Base-by-base conservation (phyloP, 257 asterid species). In the Lavandula angustifolia region DNA sequence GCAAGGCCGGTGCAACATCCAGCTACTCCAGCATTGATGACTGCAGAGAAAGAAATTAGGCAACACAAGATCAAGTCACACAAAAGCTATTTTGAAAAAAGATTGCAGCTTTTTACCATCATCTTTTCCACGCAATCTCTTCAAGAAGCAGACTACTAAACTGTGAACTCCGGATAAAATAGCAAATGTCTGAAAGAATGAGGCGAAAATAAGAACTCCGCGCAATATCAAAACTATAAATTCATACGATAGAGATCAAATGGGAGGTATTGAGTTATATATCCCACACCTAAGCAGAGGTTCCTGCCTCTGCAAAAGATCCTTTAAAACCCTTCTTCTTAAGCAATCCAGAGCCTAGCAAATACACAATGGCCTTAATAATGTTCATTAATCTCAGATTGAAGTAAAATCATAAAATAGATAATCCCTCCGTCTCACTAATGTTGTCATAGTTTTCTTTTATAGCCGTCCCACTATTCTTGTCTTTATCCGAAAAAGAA, bases 1-100 rank as follows among this genome's bases (percentile, higher is more conserved):
- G 95, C 98, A 72, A 91, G 88, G 58, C 98, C 98, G 9, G 98
- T 91, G 79, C 98, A 91, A 65, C 98, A 91, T 31, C 96, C 98
- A 54, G 98, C 98, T 55, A 91, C 96, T 31, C 98, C 96, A 11
- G 96, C 94, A 63, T 91, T 91, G 51, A 91, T 81, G 42, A 84
- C 98, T 91, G 86, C 32, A 75, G 56, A 60, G 37, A 67, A 54
- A 49, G 62, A 13, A 65, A 27, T 59, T 6, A 59, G 22, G 11
- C 11, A 59, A 0, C 5, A 22, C 40, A 22, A 9, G 0, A 7
- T 33, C 5, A 22, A 10, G 18, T 6, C 6, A 10, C 3, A 18
- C 6, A 18, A 38, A 10, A 40, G 37, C 64, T 38, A 16, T 38
- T 40, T 10, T 5, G 10, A 6, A 0, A 3, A 16, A 16, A 5